Evolutionary conservation across 1,284 basidiomycete species (phyloP).

Genomic region (Ustilago loliicola): DNA sequence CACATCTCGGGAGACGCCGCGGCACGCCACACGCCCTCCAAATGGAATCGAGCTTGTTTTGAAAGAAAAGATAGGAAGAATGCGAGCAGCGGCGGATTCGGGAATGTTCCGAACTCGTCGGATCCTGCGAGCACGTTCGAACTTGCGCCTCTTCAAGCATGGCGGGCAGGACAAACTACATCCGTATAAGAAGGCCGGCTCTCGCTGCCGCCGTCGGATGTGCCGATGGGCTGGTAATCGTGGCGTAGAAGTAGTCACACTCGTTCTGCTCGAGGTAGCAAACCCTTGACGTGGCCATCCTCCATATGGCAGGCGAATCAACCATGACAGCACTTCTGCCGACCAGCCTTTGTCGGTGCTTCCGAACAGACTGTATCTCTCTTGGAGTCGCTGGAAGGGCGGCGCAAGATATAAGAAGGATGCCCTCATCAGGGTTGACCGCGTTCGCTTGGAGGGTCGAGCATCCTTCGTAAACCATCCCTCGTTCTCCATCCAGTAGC

Average conservation of each 20-base stretch:
- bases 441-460: background rate
- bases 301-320: background rate
- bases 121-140: background rate
- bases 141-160: background rate
- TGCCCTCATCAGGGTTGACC: background rate
- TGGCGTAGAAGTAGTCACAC: background rate
- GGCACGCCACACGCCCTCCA: background rate
- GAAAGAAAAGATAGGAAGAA: too few species aligned
- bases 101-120: background rate
- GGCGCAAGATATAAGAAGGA: conserved; percentile 9
- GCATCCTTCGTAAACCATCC: background rate
- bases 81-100: background rate
- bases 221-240: conserved; percentile 1
- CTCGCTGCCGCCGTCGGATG: conserved; percentile 8
- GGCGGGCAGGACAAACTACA: background rate
- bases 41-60: background rate
- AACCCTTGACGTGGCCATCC: background rate
- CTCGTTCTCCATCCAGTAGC: background rate
- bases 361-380: background rate
- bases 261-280: background rate
- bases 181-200: background rate
- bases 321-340: background rate
- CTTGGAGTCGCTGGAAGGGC: background rate
- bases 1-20: background rate
- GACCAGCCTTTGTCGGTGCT: background rate